These are phyloP conservation scores for Boeremia exigua DNA, from an alignment of 2,329 filamentous ascomycete species.

Conservation along the genomic window DNA sequence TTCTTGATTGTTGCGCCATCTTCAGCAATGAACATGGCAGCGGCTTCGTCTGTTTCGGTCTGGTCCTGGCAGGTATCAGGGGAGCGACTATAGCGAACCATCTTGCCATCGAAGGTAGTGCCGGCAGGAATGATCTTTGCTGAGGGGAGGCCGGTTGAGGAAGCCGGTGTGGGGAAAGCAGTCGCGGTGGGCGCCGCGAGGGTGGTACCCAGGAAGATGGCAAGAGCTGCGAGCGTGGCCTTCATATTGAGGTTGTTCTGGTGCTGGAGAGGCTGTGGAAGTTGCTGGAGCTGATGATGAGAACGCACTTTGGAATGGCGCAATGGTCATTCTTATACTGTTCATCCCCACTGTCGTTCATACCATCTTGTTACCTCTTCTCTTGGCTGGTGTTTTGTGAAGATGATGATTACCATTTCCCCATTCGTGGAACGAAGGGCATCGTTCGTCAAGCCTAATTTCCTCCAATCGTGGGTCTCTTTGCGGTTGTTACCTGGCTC, in stretches of 20 bases:
- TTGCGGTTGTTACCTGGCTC: neutral
- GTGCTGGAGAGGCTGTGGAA: too few relatives aligned
- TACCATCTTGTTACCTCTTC: neutral
- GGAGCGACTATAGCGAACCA: slow-evolving; percentile 20
- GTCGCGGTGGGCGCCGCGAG: slow-evolving; percentile 20
- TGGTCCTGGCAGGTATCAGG: slow-evolving; percentile 20
- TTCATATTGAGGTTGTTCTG: slow-evolving; percentile 21
- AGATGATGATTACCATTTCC: neutral
- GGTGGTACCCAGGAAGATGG: slow-evolving; percentile 22
- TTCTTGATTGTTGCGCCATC: slow-evolving; percentile 56
- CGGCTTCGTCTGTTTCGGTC: slow-evolving; percentile 19
- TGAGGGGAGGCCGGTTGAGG: slow-evolving; percentile 12
- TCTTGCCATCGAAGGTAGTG: slow-evolving; percentile 19
- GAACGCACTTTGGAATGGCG: neutral
- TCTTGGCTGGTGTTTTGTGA: neutral
- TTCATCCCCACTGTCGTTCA: neutral
- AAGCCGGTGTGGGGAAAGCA: slow-evolving; percentile 12
- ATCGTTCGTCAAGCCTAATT: neutral
- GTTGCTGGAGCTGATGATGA: neutral
- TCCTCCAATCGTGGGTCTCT: slow-evolving; percentile 1
- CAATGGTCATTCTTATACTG: slow-evolving; percentile 1
- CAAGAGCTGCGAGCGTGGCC: slow-evolving; percentile 24
- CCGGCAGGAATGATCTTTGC: slow-evolving; percentile 13
- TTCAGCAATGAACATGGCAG: slow-evolving; percentile 38
- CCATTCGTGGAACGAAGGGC: slow-evolving; percentile 1